Conservation (phyloP, 345 rosid species). For the Rhizophora apiculata region DNA sequence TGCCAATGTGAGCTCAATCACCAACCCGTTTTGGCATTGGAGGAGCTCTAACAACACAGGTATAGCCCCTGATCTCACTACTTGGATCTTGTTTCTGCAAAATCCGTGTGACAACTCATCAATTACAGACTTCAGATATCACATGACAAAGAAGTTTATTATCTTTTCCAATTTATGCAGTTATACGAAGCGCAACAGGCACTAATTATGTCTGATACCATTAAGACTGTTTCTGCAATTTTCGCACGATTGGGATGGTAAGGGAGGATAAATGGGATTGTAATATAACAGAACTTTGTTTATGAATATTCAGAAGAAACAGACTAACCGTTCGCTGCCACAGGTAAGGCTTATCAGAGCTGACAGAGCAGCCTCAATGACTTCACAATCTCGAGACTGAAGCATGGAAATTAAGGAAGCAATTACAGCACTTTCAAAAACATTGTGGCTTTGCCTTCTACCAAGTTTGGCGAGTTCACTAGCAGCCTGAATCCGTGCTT, state of each 20-base stretch:
- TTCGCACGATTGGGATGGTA: too few relatives aligned
- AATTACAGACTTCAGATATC: background rate
- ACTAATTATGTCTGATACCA: too few relatives aligned
- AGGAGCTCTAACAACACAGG: slow-evolving; percentile 60
- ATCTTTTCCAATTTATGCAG: too few relatives aligned
- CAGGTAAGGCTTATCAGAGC: slow-evolving; percentile 78
- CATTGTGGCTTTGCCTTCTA: slow-evolving; percentile 49
- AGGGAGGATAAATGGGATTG: too few relatives aligned
- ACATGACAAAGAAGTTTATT: too few relatives aligned
- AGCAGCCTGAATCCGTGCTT: slow-evolving; percentile 61
- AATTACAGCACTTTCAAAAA: slow-evolving; percentile 63
- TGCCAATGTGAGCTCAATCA: slow-evolving; percentile 50
- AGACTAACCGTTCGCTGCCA: slow-evolving; percentile 74
- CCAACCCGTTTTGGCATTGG: slow-evolving; percentile 35
- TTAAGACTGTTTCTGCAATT: too few relatives aligned
- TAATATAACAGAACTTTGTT: too few relatives aligned
- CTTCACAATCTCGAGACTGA: slow-evolving; percentile 52
- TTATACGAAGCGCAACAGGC: too few relatives aligned
- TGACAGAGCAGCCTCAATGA: slow-evolving; percentile 66
- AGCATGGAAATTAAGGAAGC: slow-evolving; percentile 68
- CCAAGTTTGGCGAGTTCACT: slow-evolving; percentile 44
- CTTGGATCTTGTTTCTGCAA: slow-evolving; percentile 67
- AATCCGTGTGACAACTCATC: background rate
- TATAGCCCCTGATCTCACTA: slow-evolving; percentile 58
- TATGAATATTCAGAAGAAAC: too few relatives aligned